phyloP scores from a whole-genome alignment of 495 filamentous ascomycete species.

The Neurospora africana region DNA sequence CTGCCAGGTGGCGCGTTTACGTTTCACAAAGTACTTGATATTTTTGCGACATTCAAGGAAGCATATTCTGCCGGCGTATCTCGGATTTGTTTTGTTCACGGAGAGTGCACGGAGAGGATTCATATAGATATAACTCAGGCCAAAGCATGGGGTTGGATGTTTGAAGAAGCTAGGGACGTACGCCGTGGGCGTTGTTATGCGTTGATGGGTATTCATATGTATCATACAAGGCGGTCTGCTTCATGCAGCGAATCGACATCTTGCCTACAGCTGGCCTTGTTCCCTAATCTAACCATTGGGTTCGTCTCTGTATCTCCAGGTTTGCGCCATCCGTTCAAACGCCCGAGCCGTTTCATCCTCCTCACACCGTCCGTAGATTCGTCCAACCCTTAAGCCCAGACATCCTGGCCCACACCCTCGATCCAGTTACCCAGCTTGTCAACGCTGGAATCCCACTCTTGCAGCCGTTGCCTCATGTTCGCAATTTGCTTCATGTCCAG shows the following conservation, averaged over 20 bases:
- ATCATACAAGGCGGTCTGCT: not conserved
- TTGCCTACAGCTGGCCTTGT: not conserved
- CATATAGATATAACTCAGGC: not conserved
- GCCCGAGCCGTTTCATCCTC: not conserved
- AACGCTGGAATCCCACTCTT: slow-evolving; percentile 92
- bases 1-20: not conserved
- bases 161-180: not conserved
- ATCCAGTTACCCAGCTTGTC: slow-evolving; percentile 94
- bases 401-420: slow-evolving; percentile 76
- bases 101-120: not conserved
- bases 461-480: slow-evolving; percentile 75
- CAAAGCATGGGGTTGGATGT: not conserved
- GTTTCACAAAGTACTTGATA: not conserved
- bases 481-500: slow-evolving; percentile 93
- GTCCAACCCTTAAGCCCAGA: slow-evolving; percentile 41
- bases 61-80: not conserved
- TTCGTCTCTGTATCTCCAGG: not conserved
- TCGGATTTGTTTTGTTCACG: not conserved
- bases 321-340: not conserved
- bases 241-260: not conserved
- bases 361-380: not conserved
- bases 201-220: not conserved
- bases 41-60: not conserved
- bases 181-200: not conserved
- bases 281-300: not conserved